Base-by-base conservation (phyloP, 2,329 filamentous ascomycete species). In the Tricladium varicosporioides region DNA sequence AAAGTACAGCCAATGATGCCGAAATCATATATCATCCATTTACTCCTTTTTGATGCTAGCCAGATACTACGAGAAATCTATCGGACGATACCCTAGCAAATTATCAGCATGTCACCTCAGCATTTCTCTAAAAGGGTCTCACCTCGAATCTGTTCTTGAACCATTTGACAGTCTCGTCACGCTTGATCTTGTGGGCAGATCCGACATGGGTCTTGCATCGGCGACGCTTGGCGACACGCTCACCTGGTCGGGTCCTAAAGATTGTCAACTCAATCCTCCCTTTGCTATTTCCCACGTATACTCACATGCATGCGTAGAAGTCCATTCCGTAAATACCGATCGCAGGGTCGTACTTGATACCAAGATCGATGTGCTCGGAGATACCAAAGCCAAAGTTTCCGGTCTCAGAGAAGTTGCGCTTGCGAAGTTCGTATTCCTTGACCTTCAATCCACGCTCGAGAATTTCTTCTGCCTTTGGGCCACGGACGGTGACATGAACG, bases 251-350 rank as follows among this genome's bases (percentile, higher is more conserved):
- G 84, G 92, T 96, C 84, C 83, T 86, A 67, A 59, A 58, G 60
- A 15, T 54, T 45, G 51, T 62, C 56, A 65, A 49, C 27, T 44
- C 47, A 32, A 40, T 40, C 15, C 54, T 31, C 40, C 50, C 7
- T 47, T 18, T 18, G 10, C 2, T 14, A 3, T 43, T 48, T 47
- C 27, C 52, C 18, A 18, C 18, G 42, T 59, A 53, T 52, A 82
- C 83, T 79, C 72, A 86, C 94, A 99, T 99, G 91, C 93, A 97
- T 90, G 88, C 92, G 89, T 97, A 99, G 83, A 99, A 99, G 83
- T 99, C 94, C 94, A 99, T 99, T 78, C 94, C 92, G 85, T 96
- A 97, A 79, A 97, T 97, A 87, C 92, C 92, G 72, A 97, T 97
- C 66, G 85, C 89, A 67, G 92, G 92, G 83, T 97, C 92, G 84